Evolutionary conservation across 768 basidiomycete species (phyloP).

Genomic region (Boletus fagicola): DNA sequence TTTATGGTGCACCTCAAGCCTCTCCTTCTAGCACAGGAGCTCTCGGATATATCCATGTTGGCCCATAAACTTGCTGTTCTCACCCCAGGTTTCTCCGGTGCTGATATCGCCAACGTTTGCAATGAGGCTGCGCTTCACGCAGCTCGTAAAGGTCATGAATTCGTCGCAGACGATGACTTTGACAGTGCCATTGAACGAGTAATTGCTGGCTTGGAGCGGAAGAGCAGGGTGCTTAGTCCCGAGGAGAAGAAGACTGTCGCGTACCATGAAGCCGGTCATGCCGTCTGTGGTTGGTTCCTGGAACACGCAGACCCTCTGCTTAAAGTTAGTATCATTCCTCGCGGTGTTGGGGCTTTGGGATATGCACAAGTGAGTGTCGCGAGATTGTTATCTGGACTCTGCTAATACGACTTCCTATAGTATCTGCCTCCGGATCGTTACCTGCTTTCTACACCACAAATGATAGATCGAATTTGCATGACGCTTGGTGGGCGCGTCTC

Average conservation of each 20-base stretch:
- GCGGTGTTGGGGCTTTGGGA: slow-evolving; percentile 92
- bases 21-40: slow-evolving; percentile 60
- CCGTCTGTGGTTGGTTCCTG: slow-evolving; percentile 97
- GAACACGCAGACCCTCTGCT: slow-evolving; percentile 96
- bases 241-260: slow-evolving; percentile 99
- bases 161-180: slow-evolving; percentile 81
- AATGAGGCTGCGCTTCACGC: slow-evolving; percentile 97
- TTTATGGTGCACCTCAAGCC: slow-evolving; percentile 90
- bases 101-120: slow-evolving; percentile 98
- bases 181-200: slow-evolving; percentile 98
- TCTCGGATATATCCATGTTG: slow-evolving; percentile 52
- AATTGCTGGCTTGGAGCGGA: slow-evolving; percentile 94
- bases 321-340: slow-evolving; percentile 98
- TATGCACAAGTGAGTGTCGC: slow-evolving; percentile 77
- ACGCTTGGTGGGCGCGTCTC: slow-evolving; percentile 96
- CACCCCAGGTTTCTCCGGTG: slow-evolving; percentile 97
- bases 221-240: slow-evolving; percentile 86
- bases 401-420: slow-evolving; percentile 37
- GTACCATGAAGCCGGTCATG: slow-evolving; percentile 99
- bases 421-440: slow-evolving; percentile 96
- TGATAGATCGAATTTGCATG: slow-evolving; percentile 96
- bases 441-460: slow-evolving; percentile 91
- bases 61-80: slow-evolving; percentile 94
- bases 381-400: slow-evolving; percentile 1
- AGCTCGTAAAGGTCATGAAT: slow-evolving; percentile 79